Base-by-base conservation (phyloP, 495 filamentous ascomycete species). In the Cairneyella variabilis region DNA sequence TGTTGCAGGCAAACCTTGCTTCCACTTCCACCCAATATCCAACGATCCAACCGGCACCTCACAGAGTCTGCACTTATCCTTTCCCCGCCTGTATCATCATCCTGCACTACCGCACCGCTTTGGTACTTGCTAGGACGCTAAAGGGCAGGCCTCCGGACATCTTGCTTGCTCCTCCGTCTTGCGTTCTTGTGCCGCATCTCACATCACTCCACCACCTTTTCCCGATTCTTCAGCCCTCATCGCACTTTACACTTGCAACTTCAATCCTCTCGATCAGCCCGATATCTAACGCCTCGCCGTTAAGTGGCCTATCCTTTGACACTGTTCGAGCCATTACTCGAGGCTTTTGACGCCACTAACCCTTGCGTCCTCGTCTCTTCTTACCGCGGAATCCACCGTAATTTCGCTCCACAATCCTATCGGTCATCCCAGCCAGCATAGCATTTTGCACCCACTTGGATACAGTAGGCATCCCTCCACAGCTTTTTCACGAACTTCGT, bases 341-440 rank as follows among this genome's bases (percentile, higher is more conserved):
- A 40, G 28, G 36, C 38, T 43, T n/a, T n/a, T 16, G 21, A 26
- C 45, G 22, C 46, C 16, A 9, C 38, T 49, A 26, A 36, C 60
- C 56, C 53, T 59, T 59, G 48, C 49, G 23, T 59, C 52, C 37
- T 22, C 57, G 26, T 36, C 41, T 36, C 18, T 41, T 60, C n/a
- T n/a, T 23, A n/a, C 26, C 47, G 47, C 36, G 52, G 60, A 58
- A 58, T 62, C 59, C 59, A 58, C 55, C 54, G 44, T 28, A 63
- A 59, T 59, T 36, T 59, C 53, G 60, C 56, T 59, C 60, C 56
- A 62, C 60, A 58, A 62, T 53, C 44, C 52, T 41, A 55, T 48
- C 59, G 41, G 22, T 28, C 46, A 54, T 50, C 56, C 56, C 18
- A 59, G 60, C 53, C 56, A 57, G 42, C 53, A 39, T 52, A 39